Evolutionary conservation across 2,329 filamentous ascomycete genomes (phyloP).

Genomic region (Aphanocladium album): DNA sequence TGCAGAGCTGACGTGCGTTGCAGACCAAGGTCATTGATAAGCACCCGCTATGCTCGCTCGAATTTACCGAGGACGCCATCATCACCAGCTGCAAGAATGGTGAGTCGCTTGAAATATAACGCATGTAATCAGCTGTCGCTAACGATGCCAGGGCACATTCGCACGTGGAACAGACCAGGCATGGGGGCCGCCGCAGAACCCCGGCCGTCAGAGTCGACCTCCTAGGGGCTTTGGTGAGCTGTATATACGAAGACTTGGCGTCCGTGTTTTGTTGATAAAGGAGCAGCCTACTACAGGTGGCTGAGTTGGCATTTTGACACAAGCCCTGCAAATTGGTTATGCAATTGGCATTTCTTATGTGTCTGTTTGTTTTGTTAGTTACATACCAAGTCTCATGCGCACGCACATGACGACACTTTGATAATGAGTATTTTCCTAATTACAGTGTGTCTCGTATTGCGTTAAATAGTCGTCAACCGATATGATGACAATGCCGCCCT

Average conservation of each 20-base stretch:
- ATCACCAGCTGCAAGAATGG: slow-evolving; percentile 89
- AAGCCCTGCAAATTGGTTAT: not conserved
- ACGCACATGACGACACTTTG: not conserved
- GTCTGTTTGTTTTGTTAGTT: not conserved
- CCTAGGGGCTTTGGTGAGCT: not conserved
- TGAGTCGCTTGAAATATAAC: slow-evolving; percentile 51
- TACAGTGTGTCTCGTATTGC: not conserved
- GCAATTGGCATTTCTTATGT: not conserved
- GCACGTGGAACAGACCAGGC: slow-evolving; percentile 18
- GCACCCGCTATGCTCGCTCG: slow-evolving; percentile 83
- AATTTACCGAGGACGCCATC: slow-evolving; percentile 90
- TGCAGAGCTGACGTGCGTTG: slow-evolving; percentile 13
- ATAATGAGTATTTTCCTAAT: not conserved
- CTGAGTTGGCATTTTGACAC: not conserved
- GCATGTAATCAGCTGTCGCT: no score
- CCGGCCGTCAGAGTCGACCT: not conserved
- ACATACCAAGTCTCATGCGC: not conserved
- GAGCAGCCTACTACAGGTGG: not conserved
- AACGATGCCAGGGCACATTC: slow-evolving; percentile 52
- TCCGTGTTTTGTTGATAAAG: not conserved
- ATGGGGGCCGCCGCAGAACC: slow-evolving; percentile 10
- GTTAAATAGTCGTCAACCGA: not conserved
- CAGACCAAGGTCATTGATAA: slow-evolving; percentile 78
- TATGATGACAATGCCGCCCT: no score
- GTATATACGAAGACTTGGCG: not conserved